phyloP scores from a whole-genome alignment of 2,329 filamentous ascomycete genomes.

The Claviceps paspali region DNA sequence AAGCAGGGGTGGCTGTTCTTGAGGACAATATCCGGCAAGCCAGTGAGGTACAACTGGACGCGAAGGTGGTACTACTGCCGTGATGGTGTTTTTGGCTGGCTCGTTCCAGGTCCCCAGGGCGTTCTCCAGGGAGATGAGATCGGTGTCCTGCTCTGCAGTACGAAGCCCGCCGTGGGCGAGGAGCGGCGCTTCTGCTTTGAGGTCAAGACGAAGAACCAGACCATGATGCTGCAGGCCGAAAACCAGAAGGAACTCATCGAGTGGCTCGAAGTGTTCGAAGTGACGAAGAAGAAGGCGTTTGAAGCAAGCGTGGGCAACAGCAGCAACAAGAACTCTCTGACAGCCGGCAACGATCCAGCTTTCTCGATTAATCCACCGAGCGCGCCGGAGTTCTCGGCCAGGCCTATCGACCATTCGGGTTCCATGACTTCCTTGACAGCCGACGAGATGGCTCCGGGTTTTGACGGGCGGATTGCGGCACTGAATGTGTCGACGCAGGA shows the following conservation, averaged over 20 bases:
- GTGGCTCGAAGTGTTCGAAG: constrained; percentile 87
- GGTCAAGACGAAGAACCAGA: constrained; percentile 92
- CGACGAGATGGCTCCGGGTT: constrained; percentile 24
- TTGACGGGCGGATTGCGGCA: constrained; percentile 50
- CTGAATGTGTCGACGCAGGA: constrained; percentile 50
- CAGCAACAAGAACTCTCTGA: constrained; percentile 23
- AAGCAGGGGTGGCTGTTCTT: constrained; percentile 94
- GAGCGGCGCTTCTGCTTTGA: constrained; percentile 96
- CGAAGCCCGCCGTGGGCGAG: constrained; percentile 79
- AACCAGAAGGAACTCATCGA: constrained; percentile 84
- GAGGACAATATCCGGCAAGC: constrained; percentile 69
- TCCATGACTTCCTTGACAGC: constrained; percentile 37
- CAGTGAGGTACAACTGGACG: constrained; percentile 77
- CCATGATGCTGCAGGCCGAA: constrained; percentile 79
- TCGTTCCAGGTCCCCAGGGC: constrained; percentile 69
- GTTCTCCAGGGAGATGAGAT: constrained; percentile 95
- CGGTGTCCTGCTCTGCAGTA: constrained; percentile 83
- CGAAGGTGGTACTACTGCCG: constrained; percentile 93
- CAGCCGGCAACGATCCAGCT: constrained; percentile 50
- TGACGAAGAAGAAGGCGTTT: constrained; percentile 83
- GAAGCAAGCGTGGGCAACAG: constrained; percentile 50
- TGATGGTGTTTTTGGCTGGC: constrained; percentile 89
- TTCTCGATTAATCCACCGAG: constrained; percentile 85
- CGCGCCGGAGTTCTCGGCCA: constrained; percentile 81
- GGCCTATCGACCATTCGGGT: constrained; percentile 51